phyloP scores from a whole-genome alignment of 768 basidiomycete species.

The Butyriboletus loyo region DNA sequence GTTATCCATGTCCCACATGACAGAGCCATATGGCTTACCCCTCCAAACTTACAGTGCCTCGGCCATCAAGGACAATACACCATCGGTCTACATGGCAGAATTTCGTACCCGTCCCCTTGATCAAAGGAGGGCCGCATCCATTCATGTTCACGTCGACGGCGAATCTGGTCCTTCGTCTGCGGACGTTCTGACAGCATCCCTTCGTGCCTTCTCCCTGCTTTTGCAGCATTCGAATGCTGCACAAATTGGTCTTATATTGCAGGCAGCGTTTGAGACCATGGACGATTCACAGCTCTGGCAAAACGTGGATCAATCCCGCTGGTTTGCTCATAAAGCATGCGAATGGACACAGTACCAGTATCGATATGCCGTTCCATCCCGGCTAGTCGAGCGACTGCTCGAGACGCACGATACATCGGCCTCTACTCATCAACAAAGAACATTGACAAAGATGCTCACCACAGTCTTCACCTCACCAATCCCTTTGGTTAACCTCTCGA shows the following conservation, averaged over 20 bases:
- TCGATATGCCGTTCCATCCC: slow-evolving; percentile 84
- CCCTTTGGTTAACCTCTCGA: slow-evolving; percentile 85
- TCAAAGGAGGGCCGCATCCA: slow-evolving; percentile 83
- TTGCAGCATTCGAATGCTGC: slow-evolving; percentile 71
- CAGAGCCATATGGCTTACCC: neutral
- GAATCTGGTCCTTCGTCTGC: slow-evolving; percentile 74
- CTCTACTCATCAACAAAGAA: slow-evolving; percentile 49
- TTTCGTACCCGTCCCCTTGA: slow-evolving; percentile 77
- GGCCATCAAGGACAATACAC: slow-evolving; percentile 64
- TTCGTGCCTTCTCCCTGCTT: slow-evolving; percentile 69
- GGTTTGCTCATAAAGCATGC: slow-evolving; percentile 74
- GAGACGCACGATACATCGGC: slow-evolving; percentile 53
- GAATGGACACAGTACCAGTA: slow-evolving; percentile 94
- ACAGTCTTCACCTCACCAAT: slow-evolving; percentile 79
- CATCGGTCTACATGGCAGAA: slow-evolving; percentile 78
- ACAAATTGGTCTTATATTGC: slow-evolving; percentile 72
- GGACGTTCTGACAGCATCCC: slow-evolving; percentile 72
- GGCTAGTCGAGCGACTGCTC: slow-evolving; percentile 74
- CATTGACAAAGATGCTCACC: slow-evolving; percentile 76
- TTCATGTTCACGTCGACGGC: slow-evolving; percentile 85
- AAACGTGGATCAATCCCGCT: slow-evolving; percentile 69
- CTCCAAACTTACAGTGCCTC: slow-evolving; percentile 41
- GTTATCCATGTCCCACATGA: neutral
- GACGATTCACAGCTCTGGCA: slow-evolving; percentile 63
- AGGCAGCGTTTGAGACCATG: slow-evolving; percentile 68